Base-by-base conservation (phyloP, 768 basidiomycete genomes). In the Roridomyces roridus region DNA sequence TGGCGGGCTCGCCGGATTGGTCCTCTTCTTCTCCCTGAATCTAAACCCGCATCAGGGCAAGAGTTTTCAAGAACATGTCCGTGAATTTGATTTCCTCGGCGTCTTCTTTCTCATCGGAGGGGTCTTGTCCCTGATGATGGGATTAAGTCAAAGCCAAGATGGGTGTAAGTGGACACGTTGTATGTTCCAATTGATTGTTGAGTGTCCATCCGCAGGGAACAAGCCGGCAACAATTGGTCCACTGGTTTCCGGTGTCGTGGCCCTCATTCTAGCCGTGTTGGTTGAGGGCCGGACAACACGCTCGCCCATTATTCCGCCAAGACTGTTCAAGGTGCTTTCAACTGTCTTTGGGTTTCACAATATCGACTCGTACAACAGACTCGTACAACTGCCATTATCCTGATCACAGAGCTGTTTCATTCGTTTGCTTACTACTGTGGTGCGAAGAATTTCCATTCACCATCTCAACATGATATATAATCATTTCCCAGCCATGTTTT, bases 11-110 rank as follows among this genome's bases (percentile, higher is more conserved):
- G 87, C 87, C 10, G 84, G 80, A 26, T 71, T 65, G 2, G 62
- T 91, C 26, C 75, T 93, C 4, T 89, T 91, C 66, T 78, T 83
- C 66, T 91, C 87, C 77, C 80, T 93, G 26, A 88, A 91, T 60
- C 77, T 92, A 21, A 92, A 92, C 64, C 89, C 91, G 1, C 88
- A 84, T 55, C 76, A 83, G 55, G 83, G 81, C 9, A 82, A 79
- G 51, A 74, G 86, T 0, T 68, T 90, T 41, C 74, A 71, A 15
- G 73, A 89, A 53, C 86, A 92, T 65, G 58, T 81, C 7, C 62
- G 68, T 6, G 82, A 87, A 40, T 89, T 93, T 59, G 91, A 93
- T 69, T 89, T 90, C 59, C 35, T 86, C 12, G 91, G 91, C 5
- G 77, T 92, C 5, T 37, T 74, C 39, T 74, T 89, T 23, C 78